Base-by-base conservation (phyloP, 768 basidiomycete genomes). In the Termitomyces heimii region DNA sequence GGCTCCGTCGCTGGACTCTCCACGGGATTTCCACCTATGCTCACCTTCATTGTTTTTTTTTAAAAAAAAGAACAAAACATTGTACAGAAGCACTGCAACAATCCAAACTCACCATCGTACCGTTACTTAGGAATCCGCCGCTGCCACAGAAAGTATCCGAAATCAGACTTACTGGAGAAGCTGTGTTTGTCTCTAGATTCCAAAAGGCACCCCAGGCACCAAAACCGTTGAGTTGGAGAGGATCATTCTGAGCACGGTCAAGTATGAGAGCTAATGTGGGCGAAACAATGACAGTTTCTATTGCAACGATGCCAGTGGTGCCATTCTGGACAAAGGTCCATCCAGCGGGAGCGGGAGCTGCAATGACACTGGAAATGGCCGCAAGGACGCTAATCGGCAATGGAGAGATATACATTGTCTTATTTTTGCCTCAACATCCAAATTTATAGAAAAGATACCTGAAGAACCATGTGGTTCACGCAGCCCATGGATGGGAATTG, bases 11-110 rank as follows among this genome's bases (percentile, higher is more conserved):
- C 61, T 8, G 65, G 54, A 47, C 59, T 70, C 7, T 63, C 67
- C 0, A 66, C 68, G 24, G 62, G 63, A 51, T 70, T 64, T 22
- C 71, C 62, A 34, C 71, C 71, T 37, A 70, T 65, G 35, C 71
- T 70, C 34, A 69, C 65, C 67, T 70, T 50, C 31, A 56, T n/a
- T n/a, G n/a, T n/a, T n/a, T n/a, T n/a, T n/a, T n/a, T n/a, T n/a
- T n/a, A 31, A 29, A 1, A 3, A 28, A 24, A 3, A 10, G 18
- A 2, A 32, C 31, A 47, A 43, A 1, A 16, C n/a, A 44, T 5
- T 4, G 13, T 26, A 18, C n/a, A 39, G 39, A 50, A 43, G 2
- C 22, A 31, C 9, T 22, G 9, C 24, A 35, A 10, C 26, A 49
- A 32, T 18, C n/a, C 6, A 35, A 13, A 13, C 47, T 22, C 39